Conservation (phyloP, 192 early-diverging fungal genomes). For the Helicostylum pulchrum region DNA sequence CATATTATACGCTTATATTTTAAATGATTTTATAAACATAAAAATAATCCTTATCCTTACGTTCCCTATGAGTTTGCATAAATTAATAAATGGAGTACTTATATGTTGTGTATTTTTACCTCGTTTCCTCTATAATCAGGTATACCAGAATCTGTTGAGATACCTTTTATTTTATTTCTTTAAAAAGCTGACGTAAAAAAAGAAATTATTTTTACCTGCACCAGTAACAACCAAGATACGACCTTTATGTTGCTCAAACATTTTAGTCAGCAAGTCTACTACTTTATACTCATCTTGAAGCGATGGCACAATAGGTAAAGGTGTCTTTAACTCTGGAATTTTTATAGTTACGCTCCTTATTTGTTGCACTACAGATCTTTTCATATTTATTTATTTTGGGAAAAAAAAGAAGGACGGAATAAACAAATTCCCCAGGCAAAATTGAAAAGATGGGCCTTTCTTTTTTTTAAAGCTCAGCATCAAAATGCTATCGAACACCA, state of each 20-base stretch:
- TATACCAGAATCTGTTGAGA: constrained; percentile 66
- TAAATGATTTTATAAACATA: not conserved
- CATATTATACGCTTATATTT: constrained; percentile 21
- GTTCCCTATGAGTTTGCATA: too few relatives aligned
- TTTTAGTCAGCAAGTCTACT: constrained; percentile 30
- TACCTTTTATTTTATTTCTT: constrained; percentile 36
- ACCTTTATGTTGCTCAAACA: constrained; percentile 31
- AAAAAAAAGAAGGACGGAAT: not conserved
- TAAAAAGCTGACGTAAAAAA: not conserved
- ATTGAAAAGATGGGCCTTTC: too few relatives aligned
- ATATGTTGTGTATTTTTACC: constrained; percentile 22
- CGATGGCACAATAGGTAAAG: constrained; percentile 5
- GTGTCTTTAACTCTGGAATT: constrained; percentile 16
- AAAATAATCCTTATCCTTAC: not conserved
- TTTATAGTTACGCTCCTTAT: constrained; percentile 19
- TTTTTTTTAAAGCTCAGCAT: too few relatives aligned
- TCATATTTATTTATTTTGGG: not conserved
- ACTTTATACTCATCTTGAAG: constrained; percentile 23
- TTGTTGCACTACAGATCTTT: not conserved
- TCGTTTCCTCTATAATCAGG: constrained; percentile 84
- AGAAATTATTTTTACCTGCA: constrained; percentile 33
- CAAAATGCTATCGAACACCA: too few relatives aligned
- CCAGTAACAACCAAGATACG: constrained; percentile 49
- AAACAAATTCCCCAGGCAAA: not conserved
- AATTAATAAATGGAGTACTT: not conserved